Evolutionary conservation across 1,284 basidiomycete species (phyloP).

Genomic region (Pseudozyma hubeiensis): DNA sequence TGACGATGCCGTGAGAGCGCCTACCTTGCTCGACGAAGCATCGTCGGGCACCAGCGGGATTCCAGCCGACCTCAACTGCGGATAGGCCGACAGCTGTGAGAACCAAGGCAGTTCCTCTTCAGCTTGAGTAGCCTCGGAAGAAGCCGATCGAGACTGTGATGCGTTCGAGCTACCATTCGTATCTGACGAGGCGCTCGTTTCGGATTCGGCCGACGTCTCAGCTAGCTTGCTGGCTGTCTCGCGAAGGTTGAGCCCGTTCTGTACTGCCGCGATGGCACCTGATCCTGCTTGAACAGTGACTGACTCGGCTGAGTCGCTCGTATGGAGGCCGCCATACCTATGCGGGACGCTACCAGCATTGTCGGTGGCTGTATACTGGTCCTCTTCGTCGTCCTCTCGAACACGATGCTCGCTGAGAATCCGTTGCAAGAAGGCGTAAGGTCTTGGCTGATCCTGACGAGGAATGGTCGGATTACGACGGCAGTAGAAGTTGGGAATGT

Average conservation of each 20-base stretch:
- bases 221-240: slow-evolving; percentile 32
- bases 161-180: neutral
- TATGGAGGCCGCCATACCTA: neutral
- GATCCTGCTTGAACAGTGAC: slow-evolving; percentile 23
- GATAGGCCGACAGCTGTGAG: slow-evolving; percentile 53
- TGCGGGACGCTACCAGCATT: neutral
- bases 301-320: slow-evolving; percentile 12
- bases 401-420: slow-evolving; percentile 46
- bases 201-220: slow-evolving; percentile 10
- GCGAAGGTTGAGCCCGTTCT: slow-evolving; percentile 38
- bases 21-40: slow-evolving; percentile 17
- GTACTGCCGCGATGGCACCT: slow-evolving; percentile 28
- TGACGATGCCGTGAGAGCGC: slow-evolving; percentile 9
- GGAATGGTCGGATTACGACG: slow-evolving; percentile 46
- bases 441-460: slow-evolving; percentile 33
- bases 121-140: slow-evolving; percentile 1
- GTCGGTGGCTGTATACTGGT: slow-evolving; percentile 9
- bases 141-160: neutral
- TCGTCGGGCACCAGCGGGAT: slow-evolving; percentile 46
- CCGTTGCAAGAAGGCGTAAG: slow-evolving; percentile 46
- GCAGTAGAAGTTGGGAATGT: slow-evolving; percentile 48
- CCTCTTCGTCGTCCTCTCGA: slow-evolving; percentile 12
- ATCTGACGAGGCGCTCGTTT: neutral
- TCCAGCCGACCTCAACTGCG: slow-evolving; percentile 51
- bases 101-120: slow-evolving; percentile 59